These are phyloP conservation scores for Solanum hybrid DNA, from an alignment of 305 asterid species.

Conservation along the genomic window DNA sequence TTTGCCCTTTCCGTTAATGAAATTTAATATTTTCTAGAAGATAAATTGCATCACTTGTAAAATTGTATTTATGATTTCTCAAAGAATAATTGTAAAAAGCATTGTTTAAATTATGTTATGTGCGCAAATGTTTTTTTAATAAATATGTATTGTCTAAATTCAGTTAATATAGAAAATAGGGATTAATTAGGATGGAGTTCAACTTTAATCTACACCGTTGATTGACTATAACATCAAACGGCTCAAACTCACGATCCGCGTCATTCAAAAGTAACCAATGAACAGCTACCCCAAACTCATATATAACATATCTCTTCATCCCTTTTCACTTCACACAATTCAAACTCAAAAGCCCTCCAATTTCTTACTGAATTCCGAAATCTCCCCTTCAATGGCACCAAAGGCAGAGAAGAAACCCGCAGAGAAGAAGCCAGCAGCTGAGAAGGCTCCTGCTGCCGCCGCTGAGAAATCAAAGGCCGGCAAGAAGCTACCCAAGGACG, in stretches of 20 bases:
- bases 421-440: too few species aligned
- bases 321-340: not conserved
- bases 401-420: not conserved
- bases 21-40: too few species aligned
- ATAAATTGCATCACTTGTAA: too few species aligned
- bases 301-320: not conserved
- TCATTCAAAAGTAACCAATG: conserved; percentile 18
- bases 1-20: too few species aligned
- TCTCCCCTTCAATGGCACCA: not conserved
- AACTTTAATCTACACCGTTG: conserved; percentile 4
- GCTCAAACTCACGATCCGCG: conserved; percentile 18
- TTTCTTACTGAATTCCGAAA: not conserved
- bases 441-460: not conserved
- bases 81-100: too few species aligned
- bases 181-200: not conserved
- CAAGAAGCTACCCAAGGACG: not conserved
- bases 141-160: too few species aligned
- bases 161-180: too few species aligned
- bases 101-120: too few species aligned
- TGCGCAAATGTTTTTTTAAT: too few species aligned
- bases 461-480: not conserved
- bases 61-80: too few species aligned
- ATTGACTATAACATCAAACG: conserved; percentile 10
- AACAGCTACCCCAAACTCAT: not conserved
- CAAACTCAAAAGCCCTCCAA: not conserved